Evolutionary conservation across 768 basidiomycete genomes (phyloP), one percentile per base, ranked within the genome.

Genomic region (Russula dissimulans): DNA sequence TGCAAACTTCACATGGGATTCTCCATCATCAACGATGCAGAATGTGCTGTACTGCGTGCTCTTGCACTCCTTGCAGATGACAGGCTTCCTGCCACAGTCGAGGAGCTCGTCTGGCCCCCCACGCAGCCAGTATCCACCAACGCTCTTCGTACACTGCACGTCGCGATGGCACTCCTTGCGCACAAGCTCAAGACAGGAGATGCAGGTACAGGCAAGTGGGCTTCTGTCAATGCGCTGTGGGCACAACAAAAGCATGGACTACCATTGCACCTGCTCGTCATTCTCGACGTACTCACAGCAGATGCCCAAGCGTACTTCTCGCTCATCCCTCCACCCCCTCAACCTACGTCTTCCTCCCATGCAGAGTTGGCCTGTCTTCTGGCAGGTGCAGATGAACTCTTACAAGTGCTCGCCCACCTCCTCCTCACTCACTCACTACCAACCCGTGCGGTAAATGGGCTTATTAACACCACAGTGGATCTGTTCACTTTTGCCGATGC

Each of bases 21-120:
- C 32, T 80, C 82, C 9, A 79, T 74, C 64, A 87, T 89, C 52
- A 75, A 79, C 1, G 81, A 86, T 42, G 75, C 79, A 31, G 85
- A 87, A 56, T 75, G 81, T 10, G 70, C 81, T 31, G 76, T 79
- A 8, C 74, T 91, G 68, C 79, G 79, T 26, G 80, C 83, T 65
- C 75, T 83, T 14, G 86, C 87, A 0, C 71, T 78, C 29, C 80
- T 91, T 17, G 84, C 81, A 0, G 81, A 88, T 38, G 82, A 86
- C 57, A 87, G 88, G 1, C 67, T 89, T 3, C 66, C 76, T 0
- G 81, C 81, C 18, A 86, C 84, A 1, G 71, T 88, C 12, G 83
- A 85, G 49, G 84, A 87, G 67, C 71, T 90, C 31, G 65, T 76
- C 53, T 77, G 76, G 66, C 70, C 76, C 54, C 77, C 74, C 61